These are phyloP conservation scores for Butyriboletus loyo DNA, from an alignment of 768 basidiomycete species.

Conservation along the genomic window DNA sequence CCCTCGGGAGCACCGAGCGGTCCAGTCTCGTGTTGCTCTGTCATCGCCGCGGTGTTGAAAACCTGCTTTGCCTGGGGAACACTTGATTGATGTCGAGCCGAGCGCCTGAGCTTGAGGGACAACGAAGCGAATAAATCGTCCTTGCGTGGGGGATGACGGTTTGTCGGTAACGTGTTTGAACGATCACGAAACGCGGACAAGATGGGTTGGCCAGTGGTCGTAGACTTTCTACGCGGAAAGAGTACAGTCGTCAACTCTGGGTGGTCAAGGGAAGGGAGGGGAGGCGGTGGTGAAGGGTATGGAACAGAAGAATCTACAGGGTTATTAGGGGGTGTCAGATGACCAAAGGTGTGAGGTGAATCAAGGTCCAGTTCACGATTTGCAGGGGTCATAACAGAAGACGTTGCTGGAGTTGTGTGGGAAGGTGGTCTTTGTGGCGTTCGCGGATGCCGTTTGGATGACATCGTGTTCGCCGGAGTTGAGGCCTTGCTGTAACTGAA, in stretches of 20 bases:
- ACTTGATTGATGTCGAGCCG: conserved; percentile 29
- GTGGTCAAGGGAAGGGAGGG: conserved; percentile 53
- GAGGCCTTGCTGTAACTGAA: conserved; percentile 26
- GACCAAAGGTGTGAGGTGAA: conserved; percentile 43
- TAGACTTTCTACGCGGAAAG: conserved; percentile 19
- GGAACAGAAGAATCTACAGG: conserved; percentile 20
- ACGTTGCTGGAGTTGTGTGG: conserved; percentile 12
- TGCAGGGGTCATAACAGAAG: conserved; percentile 25
- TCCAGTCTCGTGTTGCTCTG: conserved; percentile 6
- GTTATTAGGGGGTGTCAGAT: conserved; percentile 33
- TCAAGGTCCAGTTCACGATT: conserved; percentile 23
- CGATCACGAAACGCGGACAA: conserved; percentile 17
- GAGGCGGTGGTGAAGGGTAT: conserved; percentile 42
- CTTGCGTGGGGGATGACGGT: conserved; percentile 11
- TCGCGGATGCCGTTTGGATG: conserved; percentile 25
- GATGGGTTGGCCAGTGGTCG: conserved; percentile 2
- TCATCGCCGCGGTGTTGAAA: neutral
- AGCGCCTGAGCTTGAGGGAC: conserved; percentile 24
- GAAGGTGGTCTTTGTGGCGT: conserved; percentile 26
- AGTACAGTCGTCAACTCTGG: conserved; percentile 28
- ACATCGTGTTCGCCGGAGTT: conserved; percentile 30
- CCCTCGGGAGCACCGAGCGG: neutral
- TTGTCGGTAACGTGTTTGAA: conserved; percentile 22
- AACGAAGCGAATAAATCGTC: conserved; percentile 23
- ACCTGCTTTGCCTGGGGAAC: conserved; percentile 25